A percentile compares a stretch with the other conserved stretches of the same genome.
phyloP scores from a whole-genome alignment of 2,329 filamentous ascomycete genomes.

The Penicillium psychrosexuale region DNA sequence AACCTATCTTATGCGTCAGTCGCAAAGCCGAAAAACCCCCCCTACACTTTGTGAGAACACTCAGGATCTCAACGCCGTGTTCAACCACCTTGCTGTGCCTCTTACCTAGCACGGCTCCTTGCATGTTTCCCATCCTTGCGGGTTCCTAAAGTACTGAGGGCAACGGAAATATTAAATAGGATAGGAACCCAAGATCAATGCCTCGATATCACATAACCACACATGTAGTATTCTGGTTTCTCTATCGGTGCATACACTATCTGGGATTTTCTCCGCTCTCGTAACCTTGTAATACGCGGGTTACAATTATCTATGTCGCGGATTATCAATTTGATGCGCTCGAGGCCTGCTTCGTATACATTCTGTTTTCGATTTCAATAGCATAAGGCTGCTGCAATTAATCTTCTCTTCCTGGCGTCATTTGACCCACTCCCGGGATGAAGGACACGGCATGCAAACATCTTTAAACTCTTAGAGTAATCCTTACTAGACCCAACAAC shows the following conservation, averaged over 20 bases:
- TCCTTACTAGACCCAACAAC: neutral
- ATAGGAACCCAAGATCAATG: neutral
- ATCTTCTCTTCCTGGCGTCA: constrained; percentile 6
- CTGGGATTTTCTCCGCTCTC: neutral
- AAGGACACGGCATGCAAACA: constrained; percentile 5
- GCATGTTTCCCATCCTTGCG: constrained; percentile 27
- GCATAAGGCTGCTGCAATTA: constrained; percentile 1
- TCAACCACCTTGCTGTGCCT: constrained; percentile 8
- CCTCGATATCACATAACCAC: neutral
- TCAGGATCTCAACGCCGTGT: neutral
- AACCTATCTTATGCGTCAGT: constrained; percentile 22
- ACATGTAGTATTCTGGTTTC: neutral
- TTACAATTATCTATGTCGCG: constrained; percentile 1
- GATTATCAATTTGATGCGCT: neutral
- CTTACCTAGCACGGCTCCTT: constrained; percentile 26
- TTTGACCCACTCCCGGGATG: neutral
- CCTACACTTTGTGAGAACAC: neutral
- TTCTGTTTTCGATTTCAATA: neutral
- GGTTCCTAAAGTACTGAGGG: constrained; percentile 1
- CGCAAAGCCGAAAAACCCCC: neutral
- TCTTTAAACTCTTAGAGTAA: neutral
- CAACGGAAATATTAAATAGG: neutral
- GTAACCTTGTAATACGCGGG: neutral
- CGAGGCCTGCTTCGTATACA: neutral
- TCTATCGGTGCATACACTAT: neutral